A percentile compares a stretch with the other conserved stretches of the same genome.
phyloP scores from a whole-genome alignment of 371 early-diverging fungal genomes.

The Mucor saturninus region DNA sequence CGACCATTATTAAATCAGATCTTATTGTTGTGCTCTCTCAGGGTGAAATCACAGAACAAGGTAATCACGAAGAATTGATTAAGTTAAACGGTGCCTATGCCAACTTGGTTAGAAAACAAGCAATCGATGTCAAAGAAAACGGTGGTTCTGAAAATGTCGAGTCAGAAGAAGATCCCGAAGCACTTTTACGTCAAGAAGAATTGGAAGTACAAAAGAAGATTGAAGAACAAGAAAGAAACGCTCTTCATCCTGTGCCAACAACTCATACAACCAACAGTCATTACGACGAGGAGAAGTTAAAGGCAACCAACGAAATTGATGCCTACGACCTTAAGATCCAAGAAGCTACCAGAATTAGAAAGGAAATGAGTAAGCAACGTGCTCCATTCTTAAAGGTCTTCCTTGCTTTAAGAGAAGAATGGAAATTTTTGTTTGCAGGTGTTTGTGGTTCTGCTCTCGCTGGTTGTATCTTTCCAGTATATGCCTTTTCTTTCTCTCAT shows the following conservation, averaged over 20 bases:
- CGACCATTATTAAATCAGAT: slow-evolving; percentile 78
- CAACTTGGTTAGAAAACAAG: slow-evolving; percentile 55
- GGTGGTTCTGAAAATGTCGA: not conserved
- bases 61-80: slow-evolving; percentile 65
- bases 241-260: not conserved
- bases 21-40: slow-evolving; percentile 75
- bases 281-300: slow-evolving; percentile 1
- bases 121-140: slow-evolving; percentile 4
- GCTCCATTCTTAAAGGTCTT: slow-evolving; percentile 18
- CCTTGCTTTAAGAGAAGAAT: slow-evolving; percentile 31
- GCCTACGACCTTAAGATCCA: slow-evolving; percentile 42
- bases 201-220: slow-evolving; percentile 26
- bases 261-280: not conserved
- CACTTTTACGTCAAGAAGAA: slow-evolving; percentile 13
- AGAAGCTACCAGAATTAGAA: slow-evolving; percentile 46
- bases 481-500: slow-evolving; percentile 16
- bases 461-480: slow-evolving; percentile 53
- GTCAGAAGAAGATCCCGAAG: slow-evolving; percentile 9
- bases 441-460: slow-evolving; percentile 53
- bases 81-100: slow-evolving; percentile 44
- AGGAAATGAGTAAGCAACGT: slow-evolving; percentile 30
- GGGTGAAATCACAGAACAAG: slow-evolving; percentile 71
- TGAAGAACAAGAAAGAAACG: slow-evolving; percentile 20
- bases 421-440: slow-evolving; percentile 44
- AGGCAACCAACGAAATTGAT: slow-evolving; percentile 18